Percentiles rank a stretch among this genome's conserved stretches.
Evolutionary conservation across 129 eudicot species (phyloP).

Genomic region (sunflower (Helianthus annuus)): DNA sequence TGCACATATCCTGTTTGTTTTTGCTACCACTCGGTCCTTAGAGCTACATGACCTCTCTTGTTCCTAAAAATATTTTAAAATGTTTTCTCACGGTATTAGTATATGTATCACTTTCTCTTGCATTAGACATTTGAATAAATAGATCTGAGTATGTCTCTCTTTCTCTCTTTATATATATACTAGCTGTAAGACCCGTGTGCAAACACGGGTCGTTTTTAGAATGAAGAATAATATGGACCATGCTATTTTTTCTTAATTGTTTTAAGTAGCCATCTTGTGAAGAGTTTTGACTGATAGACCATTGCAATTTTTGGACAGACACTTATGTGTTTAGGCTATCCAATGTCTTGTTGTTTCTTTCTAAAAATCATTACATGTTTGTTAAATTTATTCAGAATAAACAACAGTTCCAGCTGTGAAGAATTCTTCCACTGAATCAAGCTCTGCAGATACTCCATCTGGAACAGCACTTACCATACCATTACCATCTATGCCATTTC

Average conservation of each 20-base stretch:
- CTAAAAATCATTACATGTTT: not conserved
- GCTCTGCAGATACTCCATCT: constrained; percentile 43
- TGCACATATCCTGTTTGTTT: too few relatives aligned
- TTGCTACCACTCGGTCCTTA: too few relatives aligned
- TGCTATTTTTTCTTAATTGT: not conserved
- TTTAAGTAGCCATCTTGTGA: not conserved
- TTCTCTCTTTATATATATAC: too few relatives aligned
- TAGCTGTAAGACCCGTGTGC: too few relatives aligned
- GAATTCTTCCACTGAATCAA: constrained; percentile 39
- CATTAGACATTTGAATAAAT: too few relatives aligned
- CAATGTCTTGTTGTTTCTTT: not conserved
- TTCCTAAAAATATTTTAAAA: too few relatives aligned
- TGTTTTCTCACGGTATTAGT: too few relatives aligned
- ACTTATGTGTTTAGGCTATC: not conserved
- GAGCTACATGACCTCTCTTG: too few relatives aligned
- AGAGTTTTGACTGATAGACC: not conserved
- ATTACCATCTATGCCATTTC: constrained; percentile 36
- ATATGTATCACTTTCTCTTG: too few relatives aligned
- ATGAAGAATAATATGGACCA: not conserved
- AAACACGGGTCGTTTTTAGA: not conserved
- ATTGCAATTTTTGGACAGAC: not conserved
- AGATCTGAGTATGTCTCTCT: too few relatives aligned
- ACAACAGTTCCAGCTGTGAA: constrained; percentile 34
- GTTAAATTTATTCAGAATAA: constrained; percentile 40
- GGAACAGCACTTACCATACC: constrained; percentile 42